Conservation (phyloP, 2,329 filamentous ascomycete species). For the Coniochaeta sp. region DNA sequence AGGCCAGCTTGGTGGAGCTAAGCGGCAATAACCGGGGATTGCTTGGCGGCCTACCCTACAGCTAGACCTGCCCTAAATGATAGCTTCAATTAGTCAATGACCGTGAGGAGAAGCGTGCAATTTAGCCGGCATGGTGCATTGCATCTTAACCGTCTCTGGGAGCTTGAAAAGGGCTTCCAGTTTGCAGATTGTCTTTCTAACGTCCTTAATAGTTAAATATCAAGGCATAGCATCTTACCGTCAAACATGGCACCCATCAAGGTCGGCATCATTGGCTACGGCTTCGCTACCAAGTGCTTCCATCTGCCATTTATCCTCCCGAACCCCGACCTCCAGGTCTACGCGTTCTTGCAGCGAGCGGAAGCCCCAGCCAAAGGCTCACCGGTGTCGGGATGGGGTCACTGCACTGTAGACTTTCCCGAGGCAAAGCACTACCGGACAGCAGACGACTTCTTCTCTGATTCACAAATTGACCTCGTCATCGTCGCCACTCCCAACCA, state of each 20-base stretch:
- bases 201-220: too few relatives aligned
- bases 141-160: background rate
- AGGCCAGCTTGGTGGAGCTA: too few relatives aligned
- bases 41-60: too few relatives aligned
- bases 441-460: conserved; percentile 51
- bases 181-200: too few relatives aligned
- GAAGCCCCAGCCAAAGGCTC: conserved; percentile 16
- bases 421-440: conserved; percentile 49
- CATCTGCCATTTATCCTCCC: conserved; percentile 43
- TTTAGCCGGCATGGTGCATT: background rate
- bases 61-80: too few relatives aligned
- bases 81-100: background rate
- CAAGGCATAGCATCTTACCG: background rate
- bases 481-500: conserved; percentile 55
- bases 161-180: too few relatives aligned
- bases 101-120: background rate
- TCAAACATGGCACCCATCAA: conserved; percentile 24
- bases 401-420: conserved; percentile 42
- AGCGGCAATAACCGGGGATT: too few relatives aligned
- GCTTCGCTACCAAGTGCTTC: conserved; percentile 38
- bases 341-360: conserved; percentile 41
- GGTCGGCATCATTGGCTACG: conserved; percentile 43
- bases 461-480: conserved; percentile 52
- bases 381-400: conserved; percentile 19
- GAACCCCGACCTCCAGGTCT: conserved; percentile 36